Conservation (phyloP, 345 rosid species). For the Dipteronia sinensis region DNA sequence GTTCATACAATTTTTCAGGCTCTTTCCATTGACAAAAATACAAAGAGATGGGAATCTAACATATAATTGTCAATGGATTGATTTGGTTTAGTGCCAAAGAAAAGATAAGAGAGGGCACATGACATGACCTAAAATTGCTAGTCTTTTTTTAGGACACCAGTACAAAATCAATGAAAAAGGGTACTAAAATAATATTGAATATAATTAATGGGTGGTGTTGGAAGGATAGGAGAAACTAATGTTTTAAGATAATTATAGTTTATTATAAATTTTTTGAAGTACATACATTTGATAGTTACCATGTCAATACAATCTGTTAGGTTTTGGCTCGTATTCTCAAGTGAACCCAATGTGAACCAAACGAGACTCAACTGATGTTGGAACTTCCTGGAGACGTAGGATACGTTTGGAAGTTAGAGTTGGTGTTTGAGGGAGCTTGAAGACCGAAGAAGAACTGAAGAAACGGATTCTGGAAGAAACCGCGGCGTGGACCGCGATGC, state of each 20-base stretch:
- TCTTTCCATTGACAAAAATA: conserved; percentile 6
- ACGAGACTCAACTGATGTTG: no score
- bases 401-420: no score
- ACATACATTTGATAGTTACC: neutral
- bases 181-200: neutral
- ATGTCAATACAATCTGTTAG: neutral
- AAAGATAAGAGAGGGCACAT: conserved; percentile 21
- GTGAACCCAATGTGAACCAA: no score
- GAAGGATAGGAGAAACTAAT: neutral
- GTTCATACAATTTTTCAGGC: neutral
- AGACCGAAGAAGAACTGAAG: no score
- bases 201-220: neutral
- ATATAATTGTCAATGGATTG: neutral
- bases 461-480: no score
- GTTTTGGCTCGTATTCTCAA: no score
- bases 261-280: neutral
- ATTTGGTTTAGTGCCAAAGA: neutral
- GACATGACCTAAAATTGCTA: conserved; percentile 25
- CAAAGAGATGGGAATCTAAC: conserved; percentile 16
- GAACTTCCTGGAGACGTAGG: no score
- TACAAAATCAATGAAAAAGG: neutral
- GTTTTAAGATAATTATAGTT: conserved; percentile 8
- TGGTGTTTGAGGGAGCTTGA: no score
- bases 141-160: conserved; percentile 4
- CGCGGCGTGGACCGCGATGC: no score